These are phyloP conservation scores for Lentinus brumalis DNA, from an alignment of 768 basidiomycete genomes.

Conservation along the genomic window DNA sequence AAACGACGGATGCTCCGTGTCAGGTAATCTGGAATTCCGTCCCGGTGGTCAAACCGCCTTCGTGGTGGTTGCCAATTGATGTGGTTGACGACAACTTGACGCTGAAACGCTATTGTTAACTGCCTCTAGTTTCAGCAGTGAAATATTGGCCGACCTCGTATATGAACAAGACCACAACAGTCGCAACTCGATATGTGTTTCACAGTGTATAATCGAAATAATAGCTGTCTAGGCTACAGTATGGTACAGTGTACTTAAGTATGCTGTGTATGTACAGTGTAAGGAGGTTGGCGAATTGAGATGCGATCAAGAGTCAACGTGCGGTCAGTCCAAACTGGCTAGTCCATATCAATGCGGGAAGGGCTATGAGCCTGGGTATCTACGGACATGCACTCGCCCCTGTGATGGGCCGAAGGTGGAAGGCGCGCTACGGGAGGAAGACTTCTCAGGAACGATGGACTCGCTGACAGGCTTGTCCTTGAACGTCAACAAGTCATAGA, in stretches of 20 bases:
- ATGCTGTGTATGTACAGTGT: slow-evolving; percentile 2
- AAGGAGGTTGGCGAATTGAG: neutral
- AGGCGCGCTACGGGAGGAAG: neutral
- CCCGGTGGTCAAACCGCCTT: too few relatives aligned
- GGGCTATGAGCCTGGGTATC: neutral
- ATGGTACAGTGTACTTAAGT: slow-evolving; percentile 1
- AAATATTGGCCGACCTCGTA: too few relatives aligned
- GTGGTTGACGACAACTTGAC: too few relatives aligned
- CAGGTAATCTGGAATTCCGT: too few relatives aligned
- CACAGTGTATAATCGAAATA: neutral
- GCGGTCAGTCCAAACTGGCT: neutral
- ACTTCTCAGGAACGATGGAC: slow-evolving; percentile 9
- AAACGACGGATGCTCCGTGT: too few relatives aligned
- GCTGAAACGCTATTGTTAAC: too few relatives aligned
- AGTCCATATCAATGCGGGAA: too few relatives aligned
- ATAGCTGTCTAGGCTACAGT: neutral
- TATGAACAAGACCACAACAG: too few relatives aligned
- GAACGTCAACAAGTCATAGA: slow-evolving; percentile 83
- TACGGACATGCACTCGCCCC: neutral
- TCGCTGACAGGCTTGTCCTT: slow-evolving; percentile 55
- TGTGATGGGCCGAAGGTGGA: neutral
- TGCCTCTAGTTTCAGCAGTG: too few relatives aligned
- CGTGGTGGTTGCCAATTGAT: too few relatives aligned
- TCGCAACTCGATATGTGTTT: too few relatives aligned
- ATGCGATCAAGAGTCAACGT: neutral